phyloP scores from a whole-genome alignment of 176 grass and related monocot species.

The Raddia guianensis region DNA sequence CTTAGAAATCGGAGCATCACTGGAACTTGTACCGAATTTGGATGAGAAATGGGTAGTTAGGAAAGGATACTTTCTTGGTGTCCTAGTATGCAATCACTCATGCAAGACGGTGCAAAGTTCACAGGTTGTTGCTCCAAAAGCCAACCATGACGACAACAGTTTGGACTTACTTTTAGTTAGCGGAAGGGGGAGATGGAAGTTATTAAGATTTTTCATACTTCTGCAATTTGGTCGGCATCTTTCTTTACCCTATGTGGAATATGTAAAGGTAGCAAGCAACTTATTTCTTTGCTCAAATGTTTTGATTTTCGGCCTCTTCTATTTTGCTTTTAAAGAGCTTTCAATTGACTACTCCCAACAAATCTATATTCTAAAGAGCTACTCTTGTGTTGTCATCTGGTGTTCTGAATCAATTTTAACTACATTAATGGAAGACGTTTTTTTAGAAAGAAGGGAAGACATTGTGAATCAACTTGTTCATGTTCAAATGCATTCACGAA shows the following conservation, averaged over 20 bases:
- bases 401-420: neutral
- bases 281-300: conserved; percentile 29
- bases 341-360: neutral
- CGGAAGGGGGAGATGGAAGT: conserved; percentile 82
- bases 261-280: conserved; percentile 73
- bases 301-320: conserved; percentile 17
- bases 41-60: conserved; percentile 96
- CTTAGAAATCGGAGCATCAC: conserved; percentile 45
- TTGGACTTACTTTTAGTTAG: conserved; percentile 90
- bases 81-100: conserved; percentile 95
- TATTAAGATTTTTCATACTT: conserved; percentile 89
- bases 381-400: neutral
- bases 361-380: conserved; percentile 16
- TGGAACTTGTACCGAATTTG: conserved; percentile 87
- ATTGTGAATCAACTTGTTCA: neutral
- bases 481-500: conserved; percentile 1
- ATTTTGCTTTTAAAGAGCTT: conserved; percentile 2
- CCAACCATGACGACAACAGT: conserved; percentile 85
- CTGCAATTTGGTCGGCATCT: conserved; percentile 90
- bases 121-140: conserved; percentile 85
- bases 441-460: neutral
- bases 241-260: conserved; percentile 93
- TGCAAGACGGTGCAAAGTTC: conserved; percentile 98
- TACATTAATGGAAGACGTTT: neutral
- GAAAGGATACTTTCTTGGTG: conserved; percentile 90